phyloP scores from a whole-genome alignment of 2,329 filamentous ascomycete genomes.

The Pseudogymnoascus sp. region DNA sequence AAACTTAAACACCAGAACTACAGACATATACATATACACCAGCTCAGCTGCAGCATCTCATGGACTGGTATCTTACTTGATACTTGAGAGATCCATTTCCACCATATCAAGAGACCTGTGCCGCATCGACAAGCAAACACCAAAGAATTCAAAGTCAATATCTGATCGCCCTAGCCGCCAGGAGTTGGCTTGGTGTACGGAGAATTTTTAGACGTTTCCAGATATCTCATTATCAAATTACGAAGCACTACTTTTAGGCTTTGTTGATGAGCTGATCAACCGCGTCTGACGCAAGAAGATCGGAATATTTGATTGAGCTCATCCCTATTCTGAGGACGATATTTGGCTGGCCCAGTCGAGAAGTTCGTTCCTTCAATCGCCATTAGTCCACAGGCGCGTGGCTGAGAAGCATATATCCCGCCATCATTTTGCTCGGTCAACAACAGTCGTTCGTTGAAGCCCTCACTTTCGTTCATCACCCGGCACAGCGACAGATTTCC shows the following conservation, averaged over 20 bases:
- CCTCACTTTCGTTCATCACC: slow-evolving; percentile 12
- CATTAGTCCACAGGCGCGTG: background rate
- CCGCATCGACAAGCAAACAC: background rate
- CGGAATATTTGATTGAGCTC: background rate
- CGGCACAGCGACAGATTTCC: slow-evolving; percentile 3
- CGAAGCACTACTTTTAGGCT: background rate
- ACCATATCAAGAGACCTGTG: background rate
- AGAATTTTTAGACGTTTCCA: background rate
- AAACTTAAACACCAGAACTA: slow-evolving; percentile 3
- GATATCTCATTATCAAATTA: background rate
- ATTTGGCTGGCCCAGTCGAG: slow-evolving; percentile 1
- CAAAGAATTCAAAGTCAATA: background rate
- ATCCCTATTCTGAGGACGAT: background rate
- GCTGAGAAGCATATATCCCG: background rate
- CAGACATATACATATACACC: background rate
- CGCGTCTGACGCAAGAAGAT: background rate
- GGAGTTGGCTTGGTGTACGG: background rate
- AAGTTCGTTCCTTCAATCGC: background rate
- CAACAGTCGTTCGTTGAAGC: slow-evolving; percentile 4
- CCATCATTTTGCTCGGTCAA: slow-evolving; percentile 10
- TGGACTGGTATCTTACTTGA: background rate
- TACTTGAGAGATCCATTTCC: background rate
- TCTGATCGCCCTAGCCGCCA: background rate
- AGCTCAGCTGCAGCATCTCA: background rate
- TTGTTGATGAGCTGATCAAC: background rate